These are phyloP conservation scores for Cyanidiococcus yangmingshanensis DNA, from an alignment of 23 red algal genomes.

Conservation along the genomic window DNA sequence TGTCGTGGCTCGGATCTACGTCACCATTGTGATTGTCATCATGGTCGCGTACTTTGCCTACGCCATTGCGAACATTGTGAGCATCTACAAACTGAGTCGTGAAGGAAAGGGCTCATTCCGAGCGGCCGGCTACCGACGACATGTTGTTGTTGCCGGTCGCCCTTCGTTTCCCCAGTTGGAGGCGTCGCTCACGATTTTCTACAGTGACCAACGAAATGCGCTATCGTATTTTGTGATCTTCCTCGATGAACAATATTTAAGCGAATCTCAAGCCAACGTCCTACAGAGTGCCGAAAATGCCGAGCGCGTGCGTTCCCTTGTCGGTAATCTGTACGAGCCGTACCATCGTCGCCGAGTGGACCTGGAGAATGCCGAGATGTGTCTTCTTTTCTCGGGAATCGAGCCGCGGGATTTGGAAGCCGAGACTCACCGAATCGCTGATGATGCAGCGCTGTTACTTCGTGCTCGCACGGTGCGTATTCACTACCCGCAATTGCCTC, in stretches of 20 bases:
- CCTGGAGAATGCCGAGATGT: neutral
- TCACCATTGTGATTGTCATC: slow-evolving; percentile 15
- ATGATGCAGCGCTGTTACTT: neutral
- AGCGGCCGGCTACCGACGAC: neutral
- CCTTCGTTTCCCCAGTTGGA: neutral
- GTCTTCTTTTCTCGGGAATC: neutral
- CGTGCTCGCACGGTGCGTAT: neutral
- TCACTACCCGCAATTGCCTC: neutral
- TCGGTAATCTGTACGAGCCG: neutral
- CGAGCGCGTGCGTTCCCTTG: neutral
- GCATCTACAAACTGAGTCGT: neutral
- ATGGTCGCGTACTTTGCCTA: slow-evolving; percentile 18
- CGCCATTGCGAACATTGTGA: slow-evolving; percentile 17
- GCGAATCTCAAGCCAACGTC: neutral
- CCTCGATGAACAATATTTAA: neutral
- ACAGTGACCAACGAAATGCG: neutral
- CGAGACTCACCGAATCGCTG: neutral
- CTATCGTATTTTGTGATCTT: slow-evolving; percentile 15
- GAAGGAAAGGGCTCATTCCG: slow-evolving; percentile 16
- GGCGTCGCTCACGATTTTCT: neutral
- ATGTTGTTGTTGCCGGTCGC: neutral
- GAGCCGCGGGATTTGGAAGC: neutral
- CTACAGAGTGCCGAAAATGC: neutral
- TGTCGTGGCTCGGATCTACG: slow-evolving; percentile 18
- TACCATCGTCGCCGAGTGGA: slow-evolving; percentile 4